Evolutionary conservation across 768 basidiomycete species (phyloP).

Genomic region (Leccinum broughii): DNA sequence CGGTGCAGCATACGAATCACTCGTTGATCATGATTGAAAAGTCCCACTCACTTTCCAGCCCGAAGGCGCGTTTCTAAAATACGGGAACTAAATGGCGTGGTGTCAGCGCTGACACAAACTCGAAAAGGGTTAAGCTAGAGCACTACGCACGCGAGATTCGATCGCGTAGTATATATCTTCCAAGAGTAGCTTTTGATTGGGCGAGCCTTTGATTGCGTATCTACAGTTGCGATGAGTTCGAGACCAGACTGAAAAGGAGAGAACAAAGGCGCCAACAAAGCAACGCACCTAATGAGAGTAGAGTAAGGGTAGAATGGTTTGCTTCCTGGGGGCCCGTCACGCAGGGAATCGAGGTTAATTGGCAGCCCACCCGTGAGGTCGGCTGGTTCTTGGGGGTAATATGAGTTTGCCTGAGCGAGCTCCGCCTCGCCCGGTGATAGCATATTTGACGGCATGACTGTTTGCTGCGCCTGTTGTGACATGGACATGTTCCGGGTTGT

Average conservation of each 20-base stretch:
- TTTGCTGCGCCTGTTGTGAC: conserved; percentile 53
- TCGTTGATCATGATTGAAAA: conserved; percentile 1
- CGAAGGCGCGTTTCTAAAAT: conserved; percentile 81
- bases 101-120: conserved; percentile 8
- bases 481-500: conserved; percentile 30
- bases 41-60: conserved; percentile 82
- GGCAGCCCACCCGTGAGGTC: conserved; percentile 84
- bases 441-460: conserved; percentile 66
- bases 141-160: conserved; percentile 71
- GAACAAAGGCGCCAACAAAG: not conserved
- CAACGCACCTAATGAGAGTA: conserved; percentile 79
- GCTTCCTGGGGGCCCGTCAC: conserved; percentile 85
- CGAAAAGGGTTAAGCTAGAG: conserved; percentile 4
- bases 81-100: conserved; percentile 64
- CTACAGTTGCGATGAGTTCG: conserved; percentile 38
- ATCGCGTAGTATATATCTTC: conserved; percentile 94
- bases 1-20: not conserved
- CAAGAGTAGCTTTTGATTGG: conserved; percentile 79
- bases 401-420: conserved; percentile 52
- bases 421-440: conserved; percentile 52
- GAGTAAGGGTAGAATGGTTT: conserved; percentile 93
- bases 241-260: not conserved
- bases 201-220: conserved; percentile 90
- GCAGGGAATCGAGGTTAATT: conserved; percentile 82
- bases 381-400: conserved; percentile 73